These are phyloP conservation scores for Rhodotorula taiwanensis DNA, from an alignment of 768 basidiomycete genomes.

Conservation along the genomic window DNA sequence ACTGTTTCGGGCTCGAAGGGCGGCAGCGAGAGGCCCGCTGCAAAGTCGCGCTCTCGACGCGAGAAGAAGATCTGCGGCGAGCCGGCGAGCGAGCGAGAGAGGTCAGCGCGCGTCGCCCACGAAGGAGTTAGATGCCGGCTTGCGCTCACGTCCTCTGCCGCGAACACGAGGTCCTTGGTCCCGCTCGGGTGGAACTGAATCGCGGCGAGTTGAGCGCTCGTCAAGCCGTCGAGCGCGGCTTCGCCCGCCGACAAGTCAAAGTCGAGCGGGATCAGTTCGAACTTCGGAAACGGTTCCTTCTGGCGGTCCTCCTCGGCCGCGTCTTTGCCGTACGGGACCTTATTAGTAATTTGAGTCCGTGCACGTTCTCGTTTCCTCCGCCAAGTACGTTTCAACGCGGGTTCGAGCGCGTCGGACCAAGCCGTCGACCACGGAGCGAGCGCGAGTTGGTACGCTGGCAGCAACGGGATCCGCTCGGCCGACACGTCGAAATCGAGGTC, in stretches of 20 bases:
- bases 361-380: constrained; percentile 1
- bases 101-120: neutral
- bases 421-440: constrained; percentile 3
- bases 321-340: constrained; percentile 4
- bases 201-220: constrained; percentile 20
- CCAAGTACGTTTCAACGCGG: constrained; percentile 2
- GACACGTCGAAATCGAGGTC: constrained; percentile 15
- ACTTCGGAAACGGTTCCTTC: constrained; percentile 17
- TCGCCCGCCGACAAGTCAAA: neutral
- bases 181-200: constrained; percentile 15
- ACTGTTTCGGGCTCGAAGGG: neutral
- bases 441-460: constrained; percentile 13
- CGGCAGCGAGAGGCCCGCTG: constrained; percentile 6
- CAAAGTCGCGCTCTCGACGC: constrained; percentile 30
- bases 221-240: neutral
- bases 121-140: neutral
- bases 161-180: constrained; percentile 9
- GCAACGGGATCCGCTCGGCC: neutral
- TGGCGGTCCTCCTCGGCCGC: neutral
- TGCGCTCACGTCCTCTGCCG: constrained; percentile 15
- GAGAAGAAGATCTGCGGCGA: constrained; percentile 16
- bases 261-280: constrained; percentile 12
- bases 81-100: neutral
- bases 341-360: constrained; percentile 2
- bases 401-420: constrained; percentile 1